These are phyloP conservation scores for Phytophthora pistaciae DNA, from an alignment of 352 stramenopile species.

Conservation along the genomic window DNA sequence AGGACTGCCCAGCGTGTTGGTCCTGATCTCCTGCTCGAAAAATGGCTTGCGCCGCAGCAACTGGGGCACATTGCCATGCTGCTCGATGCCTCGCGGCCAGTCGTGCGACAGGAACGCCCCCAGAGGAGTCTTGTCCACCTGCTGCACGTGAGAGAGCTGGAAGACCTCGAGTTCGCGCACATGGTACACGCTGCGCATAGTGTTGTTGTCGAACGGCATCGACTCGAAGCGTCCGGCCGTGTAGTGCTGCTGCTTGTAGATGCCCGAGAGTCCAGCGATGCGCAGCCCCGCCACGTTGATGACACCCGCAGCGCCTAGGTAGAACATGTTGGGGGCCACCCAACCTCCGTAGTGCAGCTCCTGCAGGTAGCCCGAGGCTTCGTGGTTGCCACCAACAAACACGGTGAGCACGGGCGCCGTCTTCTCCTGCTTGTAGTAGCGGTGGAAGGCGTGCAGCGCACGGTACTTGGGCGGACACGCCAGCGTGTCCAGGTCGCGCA, in stretches of 20 bases:
- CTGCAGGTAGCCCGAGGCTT: slow-evolving; percentile 97
- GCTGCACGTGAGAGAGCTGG: slow-evolving; percentile 87
- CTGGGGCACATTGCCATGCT: slow-evolving; percentile 92
- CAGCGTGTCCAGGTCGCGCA: slow-evolving; percentile 94
- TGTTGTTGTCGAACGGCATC: slow-evolving; percentile 71
- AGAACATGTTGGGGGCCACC: slow-evolving; percentile 99
- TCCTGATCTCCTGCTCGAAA: slow-evolving; percentile 95
- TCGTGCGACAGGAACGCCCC: slow-evolving; percentile 98
- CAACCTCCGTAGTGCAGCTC: slow-evolving; percentile 98
- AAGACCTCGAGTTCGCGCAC: slow-evolving; percentile 94
- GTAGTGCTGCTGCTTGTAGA: slow-evolving; percentile 97
- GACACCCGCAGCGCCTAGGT: slow-evolving; percentile 95
- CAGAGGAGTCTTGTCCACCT: slow-evolving; percentile 59
- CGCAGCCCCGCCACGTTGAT: slow-evolving; percentile 93
- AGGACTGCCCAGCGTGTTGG: slow-evolving; percentile 95
- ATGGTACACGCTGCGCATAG: slow-evolving; percentile 97
- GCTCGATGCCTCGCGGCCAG: slow-evolving; percentile 98
- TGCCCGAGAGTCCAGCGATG: slow-evolving; percentile 98
- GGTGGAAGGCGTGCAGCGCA: slow-evolving; percentile 92
- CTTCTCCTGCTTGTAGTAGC: slow-evolving; percentile 96
- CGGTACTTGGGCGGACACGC: slow-evolving; percentile 97
- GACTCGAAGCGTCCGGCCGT: slow-evolving; percentile 91
- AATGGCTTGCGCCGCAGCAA: slow-evolving; percentile 96
- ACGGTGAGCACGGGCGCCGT: slow-evolving; percentile 95
- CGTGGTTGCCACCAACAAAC: slow-evolving; percentile 99